phyloP scores from a whole-genome alignment of 805 yeast genomes.

The Teunomyces barrocoloradensis region DNA sequence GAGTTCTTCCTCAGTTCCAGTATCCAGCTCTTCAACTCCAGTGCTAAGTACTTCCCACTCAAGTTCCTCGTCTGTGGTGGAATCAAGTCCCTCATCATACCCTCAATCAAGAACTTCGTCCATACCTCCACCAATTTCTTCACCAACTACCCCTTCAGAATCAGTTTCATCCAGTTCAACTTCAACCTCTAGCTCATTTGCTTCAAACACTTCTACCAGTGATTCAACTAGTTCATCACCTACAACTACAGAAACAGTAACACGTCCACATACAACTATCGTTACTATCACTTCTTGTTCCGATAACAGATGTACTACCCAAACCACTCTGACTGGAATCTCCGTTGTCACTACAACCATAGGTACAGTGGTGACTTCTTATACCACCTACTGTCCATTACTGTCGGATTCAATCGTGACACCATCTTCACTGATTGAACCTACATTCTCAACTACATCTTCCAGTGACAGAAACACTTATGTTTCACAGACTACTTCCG shows the following conservation, averaged over 20 bases:
- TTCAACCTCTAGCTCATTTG: neutral
- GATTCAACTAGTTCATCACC: neutral
- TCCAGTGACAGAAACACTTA: neutral
- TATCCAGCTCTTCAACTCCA: too few relatives aligned
- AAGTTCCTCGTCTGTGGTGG: neutral
- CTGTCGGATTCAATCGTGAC: conserved; percentile 1
- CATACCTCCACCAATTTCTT: neutral
- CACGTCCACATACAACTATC: conserved; percentile 2
- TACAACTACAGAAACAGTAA: neutral
- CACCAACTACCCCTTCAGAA: neutral
- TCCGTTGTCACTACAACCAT: conserved; percentile 11
- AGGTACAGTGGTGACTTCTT: conserved; percentile 7
- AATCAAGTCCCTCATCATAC: neutral
- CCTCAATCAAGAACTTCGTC: neutral
- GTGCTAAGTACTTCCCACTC: too few relatives aligned
- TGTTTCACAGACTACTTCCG: neutral
- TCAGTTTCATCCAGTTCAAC: neutral
- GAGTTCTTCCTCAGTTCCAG: too few relatives aligned
- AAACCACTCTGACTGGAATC: conserved; percentile 6
- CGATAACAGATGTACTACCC: conserved; percentile 1
- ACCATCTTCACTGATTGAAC: neutral
- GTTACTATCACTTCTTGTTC: conserved; percentile 9
- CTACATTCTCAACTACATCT: neutral
- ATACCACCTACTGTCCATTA: conserved; percentile 19
- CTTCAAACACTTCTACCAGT: neutral